Conservation (phyloP, 2,329 filamentous ascomycete genomes). For the Alternaria sp. region DNA sequence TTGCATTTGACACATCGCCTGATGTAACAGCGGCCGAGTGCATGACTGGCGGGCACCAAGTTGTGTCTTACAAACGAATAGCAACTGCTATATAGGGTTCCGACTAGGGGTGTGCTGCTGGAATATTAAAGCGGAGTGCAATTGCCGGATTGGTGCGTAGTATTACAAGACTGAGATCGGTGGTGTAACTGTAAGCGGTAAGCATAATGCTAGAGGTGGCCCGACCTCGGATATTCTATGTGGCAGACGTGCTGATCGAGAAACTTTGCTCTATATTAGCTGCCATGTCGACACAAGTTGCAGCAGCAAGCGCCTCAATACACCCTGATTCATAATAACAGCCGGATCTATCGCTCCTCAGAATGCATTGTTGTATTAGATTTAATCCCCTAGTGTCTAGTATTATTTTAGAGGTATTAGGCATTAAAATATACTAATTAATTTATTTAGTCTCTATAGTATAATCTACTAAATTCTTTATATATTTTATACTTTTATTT, state of each 20-base stretch:
- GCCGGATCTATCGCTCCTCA: constrained; percentile 11
- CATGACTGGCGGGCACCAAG: constrained; percentile 19
- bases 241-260: constrained; percentile 15
- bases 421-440: too few species aligned
- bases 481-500: too few species aligned
- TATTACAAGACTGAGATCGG: constrained; percentile 29
- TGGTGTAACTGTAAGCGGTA: constrained; percentile 34
- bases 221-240: constrained; percentile 29
- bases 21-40: constrained; percentile 20
- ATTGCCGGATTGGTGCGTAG: constrained; percentile 22
- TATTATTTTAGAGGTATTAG: too few species aligned
- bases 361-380: constrained; percentile 4
- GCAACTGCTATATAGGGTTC: constrained; percentile 18
- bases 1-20: constrained; percentile 22
- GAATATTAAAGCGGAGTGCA: constrained; percentile 26
- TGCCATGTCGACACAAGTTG: constrained; percentile 23
- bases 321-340: constrained; percentile 16
- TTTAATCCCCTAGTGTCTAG: too few species aligned
- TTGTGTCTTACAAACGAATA: constrained; percentile 21
- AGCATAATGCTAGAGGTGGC: constrained; percentile 27
- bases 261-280: constrained; percentile 32
- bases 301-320: constrained; percentile 24
- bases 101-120: constrained; percentile 15
- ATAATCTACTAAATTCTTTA: too few species aligned
- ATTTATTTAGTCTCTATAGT: too few species aligned